Base-by-base conservation (phyloP, 768 basidiomycete genomes). In the Vishniacozyma victoriae region DNA sequence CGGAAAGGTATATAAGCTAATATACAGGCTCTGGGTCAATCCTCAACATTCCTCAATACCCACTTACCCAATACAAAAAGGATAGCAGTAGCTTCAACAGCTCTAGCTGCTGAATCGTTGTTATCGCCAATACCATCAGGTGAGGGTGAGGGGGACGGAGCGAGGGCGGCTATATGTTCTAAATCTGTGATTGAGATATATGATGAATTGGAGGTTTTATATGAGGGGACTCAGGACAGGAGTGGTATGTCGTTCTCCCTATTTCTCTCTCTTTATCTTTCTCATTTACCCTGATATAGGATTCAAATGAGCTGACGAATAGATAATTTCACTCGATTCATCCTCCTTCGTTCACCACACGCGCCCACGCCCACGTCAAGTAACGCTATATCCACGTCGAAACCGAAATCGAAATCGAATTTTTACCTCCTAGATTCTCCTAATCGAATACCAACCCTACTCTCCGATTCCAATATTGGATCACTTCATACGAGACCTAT, bases 311-410 rank as follows among this genome's bases (percentile, higher is more conserved):
- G 7, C 9, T 35, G 3, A 13, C 29, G 12, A 6, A 12, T 25
- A 71, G 69, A 59, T 40, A 71, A 71, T 35, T 65, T 46, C 44
- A 71, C 69, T 12, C 54, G 69, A 6, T 71, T 71, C 51, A n/a
- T 71, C 24, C 48, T 71, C 14, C 46, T 65, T n/a, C n/a, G n/a
- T n/a, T n/a, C n/a, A n/a, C n/a, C n/a, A n/a, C n/a, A n/a, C n/a
- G n/a, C n/a, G n/a, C n/a, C n/a, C n/a, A n/a, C n/a, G n/a, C n/a
- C n/a, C n/a, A n/a, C n/a, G n/a, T n/a, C n/a, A n/a, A n/a, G n/a
- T n/a, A n/a, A n/a, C n/a, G n/a, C n/a, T n/a, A n/a, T n/a, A n/a
- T n/a, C n/a, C n/a, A n/a, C n/a, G n/a, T n/a, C n/a, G n/a, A n/a
- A n/a, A n/a, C n/a, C n/a, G n/a, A n/a, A n/a, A n/a, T n/a, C n/a